phyloP scores from a whole-genome alignment of 1,284 basidiomycete genomes.

The Cryptococcus hybrid region DNA sequence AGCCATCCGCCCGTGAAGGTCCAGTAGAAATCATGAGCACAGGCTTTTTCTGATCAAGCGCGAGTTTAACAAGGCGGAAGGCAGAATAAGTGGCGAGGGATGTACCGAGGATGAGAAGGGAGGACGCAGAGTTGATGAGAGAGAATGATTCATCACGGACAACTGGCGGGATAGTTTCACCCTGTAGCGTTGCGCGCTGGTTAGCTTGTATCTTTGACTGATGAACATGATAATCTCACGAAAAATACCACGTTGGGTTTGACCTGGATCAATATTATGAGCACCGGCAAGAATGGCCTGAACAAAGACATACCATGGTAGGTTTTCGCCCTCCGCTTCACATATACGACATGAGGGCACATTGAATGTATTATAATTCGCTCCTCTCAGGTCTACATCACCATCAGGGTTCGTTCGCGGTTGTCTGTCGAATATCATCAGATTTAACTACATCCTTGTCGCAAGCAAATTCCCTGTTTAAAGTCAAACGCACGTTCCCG shows the following conservation, averaged over 20 bases:
- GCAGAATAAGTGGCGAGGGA: constrained; percentile 90
- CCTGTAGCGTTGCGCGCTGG: constrained; percentile 34
- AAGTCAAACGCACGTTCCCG: constrained; percentile 50
- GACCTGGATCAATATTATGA: constrained; percentile 38
- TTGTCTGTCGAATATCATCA: constrained; percentile 41
- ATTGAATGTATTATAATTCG: constrained; percentile 71
- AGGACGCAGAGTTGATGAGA: constrained; percentile 62
- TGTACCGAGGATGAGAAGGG: constrained; percentile 77
- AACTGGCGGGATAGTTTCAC: constrained; percentile 68
- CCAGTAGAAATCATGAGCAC: constrained; percentile 81
- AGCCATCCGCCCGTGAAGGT: constrained; percentile 75
- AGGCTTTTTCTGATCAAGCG: constrained; percentile 69
- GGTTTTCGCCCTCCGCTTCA: constrained; percentile 55
- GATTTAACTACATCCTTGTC: background rate
- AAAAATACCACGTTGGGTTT: constrained; percentile 88
- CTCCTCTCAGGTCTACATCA: constrained; percentile 79
- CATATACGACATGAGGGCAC: constrained; percentile 73
- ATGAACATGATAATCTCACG: constrained; percentile 15
- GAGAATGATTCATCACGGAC: constrained; percentile 68
- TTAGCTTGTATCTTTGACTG: background rate
- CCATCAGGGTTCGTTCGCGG: constrained; percentile 88
- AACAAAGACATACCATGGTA: constrained; percentile 32
- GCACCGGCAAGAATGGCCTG: too few species aligned
- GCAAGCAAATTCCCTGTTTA: background rate
- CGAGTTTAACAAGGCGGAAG: constrained; percentile 78